These are phyloP conservation scores for Verruconis gallopava DNA, from an alignment of 2,329 filamentous ascomycete genomes.

Conservation along the genomic window DNA sequence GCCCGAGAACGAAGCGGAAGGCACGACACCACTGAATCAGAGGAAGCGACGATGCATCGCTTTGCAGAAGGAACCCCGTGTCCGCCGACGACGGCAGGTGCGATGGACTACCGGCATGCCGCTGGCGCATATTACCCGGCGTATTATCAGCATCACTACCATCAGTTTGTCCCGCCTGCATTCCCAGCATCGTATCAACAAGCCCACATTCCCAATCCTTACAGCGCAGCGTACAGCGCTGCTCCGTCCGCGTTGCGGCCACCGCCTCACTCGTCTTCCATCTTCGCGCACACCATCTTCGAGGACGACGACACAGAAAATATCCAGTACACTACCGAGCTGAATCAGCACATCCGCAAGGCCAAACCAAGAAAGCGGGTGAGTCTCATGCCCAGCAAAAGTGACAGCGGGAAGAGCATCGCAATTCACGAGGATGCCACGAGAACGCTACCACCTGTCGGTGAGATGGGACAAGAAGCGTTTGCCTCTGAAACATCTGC, in stretches of 20 bases:
- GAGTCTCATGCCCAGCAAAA: constrained; percentile 15
- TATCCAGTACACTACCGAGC: constrained; percentile 26
- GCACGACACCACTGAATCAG: too few relatives aligned
- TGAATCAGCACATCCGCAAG: constrained; percentile 18
- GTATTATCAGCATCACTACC: neutral
- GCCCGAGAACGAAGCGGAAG: too few relatives aligned
- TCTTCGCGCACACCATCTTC: neutral
- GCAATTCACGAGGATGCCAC: constrained; percentile 8
- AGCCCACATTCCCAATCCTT: constrained; percentile 5
- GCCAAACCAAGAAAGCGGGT: constrained; percentile 22
- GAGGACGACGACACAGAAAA: constrained; percentile 10
- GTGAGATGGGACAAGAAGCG: neutral
- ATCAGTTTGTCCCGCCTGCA: neutral
- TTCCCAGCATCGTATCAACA: neutral
- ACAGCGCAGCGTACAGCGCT: constrained; percentile 3
- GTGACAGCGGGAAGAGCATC: constrained; percentile 1
- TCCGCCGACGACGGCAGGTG: constrained; percentile 3
- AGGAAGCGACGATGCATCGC: too few relatives aligned
- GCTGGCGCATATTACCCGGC: neutral
- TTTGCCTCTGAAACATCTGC: neutral
- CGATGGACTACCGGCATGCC: neutral
- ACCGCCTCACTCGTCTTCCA: neutral
- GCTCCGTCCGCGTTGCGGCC: neutral
- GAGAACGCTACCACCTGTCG: neutral
- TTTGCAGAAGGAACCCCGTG: constrained; percentile 8